Conservation (phyloP, 108 stramenopile species). For the Schizochytrium sp. region DNA sequence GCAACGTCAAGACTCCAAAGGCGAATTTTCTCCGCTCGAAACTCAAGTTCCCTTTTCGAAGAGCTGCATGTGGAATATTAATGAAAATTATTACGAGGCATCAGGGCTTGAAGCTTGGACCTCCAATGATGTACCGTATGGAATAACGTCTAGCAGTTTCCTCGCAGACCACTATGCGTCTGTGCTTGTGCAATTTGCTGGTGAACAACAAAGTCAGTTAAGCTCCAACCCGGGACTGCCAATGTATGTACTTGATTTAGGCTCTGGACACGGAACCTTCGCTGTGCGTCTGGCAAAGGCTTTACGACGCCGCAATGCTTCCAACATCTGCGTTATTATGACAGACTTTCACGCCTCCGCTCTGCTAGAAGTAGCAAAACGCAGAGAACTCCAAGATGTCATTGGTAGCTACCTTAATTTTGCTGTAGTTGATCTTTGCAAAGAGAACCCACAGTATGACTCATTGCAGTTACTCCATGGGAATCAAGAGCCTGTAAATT, state of each 20-base stretch:
- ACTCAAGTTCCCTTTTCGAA: neutral
- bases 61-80: conserved; percentile 40
- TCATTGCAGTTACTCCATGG: neutral
- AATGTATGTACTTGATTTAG: conserved; percentile 4
- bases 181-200: neutral
- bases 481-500: neutral
- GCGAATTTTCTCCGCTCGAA: neutral
- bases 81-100: neutral
- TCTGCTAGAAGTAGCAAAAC: neutral
- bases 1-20: neutral
- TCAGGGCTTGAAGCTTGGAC: conserved; percentile 21
- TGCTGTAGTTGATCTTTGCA: conserved; percentile 19
- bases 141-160: conserved; percentile 1
- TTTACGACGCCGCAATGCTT: conserved; percentile 11
- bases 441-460: neutral
- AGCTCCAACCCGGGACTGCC: neutral
- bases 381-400: conserved; percentile 6
- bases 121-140: conserved; percentile 20
- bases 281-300: neutral
- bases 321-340: conserved; percentile 26
- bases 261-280: conserved; percentile 2
- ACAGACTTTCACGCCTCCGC: conserved; percentile 16
- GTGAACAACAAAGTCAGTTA: neutral
- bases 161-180: neutral
- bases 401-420: conserved; percentile 7